These are phyloP conservation scores for Penicillium ucsense DNA, from an alignment of 495 filamentous ascomycete genomes.

Conservation along the genomic window DNA sequence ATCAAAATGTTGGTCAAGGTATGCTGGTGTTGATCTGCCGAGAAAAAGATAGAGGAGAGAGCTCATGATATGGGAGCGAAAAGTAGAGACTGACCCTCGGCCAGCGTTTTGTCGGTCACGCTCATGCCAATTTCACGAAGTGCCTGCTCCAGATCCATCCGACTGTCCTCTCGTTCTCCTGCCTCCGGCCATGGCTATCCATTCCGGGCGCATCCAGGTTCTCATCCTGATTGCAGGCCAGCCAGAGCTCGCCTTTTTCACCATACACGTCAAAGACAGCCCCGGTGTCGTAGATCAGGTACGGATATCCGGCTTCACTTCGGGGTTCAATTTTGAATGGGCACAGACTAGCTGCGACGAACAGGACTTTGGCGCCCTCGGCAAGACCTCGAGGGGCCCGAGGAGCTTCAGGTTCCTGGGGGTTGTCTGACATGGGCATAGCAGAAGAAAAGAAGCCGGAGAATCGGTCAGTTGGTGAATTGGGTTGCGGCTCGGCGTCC, in stretches of 20 bases:
- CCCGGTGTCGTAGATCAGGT: constrained; percentile 87
- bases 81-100: no score
- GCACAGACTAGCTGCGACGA: constrained; percentile 87
- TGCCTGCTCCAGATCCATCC: constrained; percentile 99
- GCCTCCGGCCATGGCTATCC: background rate
- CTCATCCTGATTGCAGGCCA: constrained; percentile 95
- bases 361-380: constrained; percentile 51
- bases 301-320: constrained; percentile 88
- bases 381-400: constrained; percentile 5
- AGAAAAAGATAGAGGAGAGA: no score
- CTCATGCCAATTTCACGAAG: constrained; percentile 65
- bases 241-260: constrained; percentile 95
- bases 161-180: background rate
- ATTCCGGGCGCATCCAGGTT: constrained; percentile 44
- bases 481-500: constrained; percentile 6
- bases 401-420: constrained; percentile 13
- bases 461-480: constrained; percentile 25
- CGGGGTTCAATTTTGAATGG: constrained; percentile 95
- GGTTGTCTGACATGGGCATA: constrained; percentile 66
- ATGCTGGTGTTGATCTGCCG: no score
- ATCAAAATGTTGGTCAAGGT: no score
- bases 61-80: no score
- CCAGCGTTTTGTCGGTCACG: background rate
- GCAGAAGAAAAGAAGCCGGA: constrained; percentile 79
- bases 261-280: constrained; percentile 90